These are phyloP conservation scores for Hypseocharis bilobata DNA, from an alignment of 441 rosid genomes.

Conservation along the genomic window DNA sequence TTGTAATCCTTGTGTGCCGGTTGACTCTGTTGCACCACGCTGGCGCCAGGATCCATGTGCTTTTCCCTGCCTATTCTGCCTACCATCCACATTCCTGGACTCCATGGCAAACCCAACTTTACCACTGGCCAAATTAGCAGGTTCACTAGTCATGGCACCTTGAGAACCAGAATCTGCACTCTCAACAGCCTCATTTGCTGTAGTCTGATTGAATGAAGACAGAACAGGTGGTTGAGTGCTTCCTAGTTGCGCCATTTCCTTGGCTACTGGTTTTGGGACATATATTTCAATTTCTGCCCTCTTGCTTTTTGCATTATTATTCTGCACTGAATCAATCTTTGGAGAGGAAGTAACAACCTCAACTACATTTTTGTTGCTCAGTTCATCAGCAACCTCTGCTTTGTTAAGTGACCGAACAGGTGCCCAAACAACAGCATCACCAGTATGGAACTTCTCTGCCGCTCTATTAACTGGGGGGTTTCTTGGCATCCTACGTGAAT, in stretches of 20 bases:
- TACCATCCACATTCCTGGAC: constrained; percentile 43
- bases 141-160: background rate
- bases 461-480: constrained; percentile 42
- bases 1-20: constrained; percentile 25
- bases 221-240: constrained; percentile 32
- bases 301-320: constrained; percentile 50
- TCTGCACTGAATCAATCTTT: constrained; percentile 47
- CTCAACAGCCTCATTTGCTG: background rate
- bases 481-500: constrained; percentile 49
- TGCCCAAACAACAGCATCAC: constrained; percentile 78
- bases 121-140: constrained; percentile 27
- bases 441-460: constrained; percentile 40
- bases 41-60: constrained; percentile 70
- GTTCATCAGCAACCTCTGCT: constrained; percentile 48
- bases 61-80: constrained; percentile 53
- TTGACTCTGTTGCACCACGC: constrained; percentile 39
- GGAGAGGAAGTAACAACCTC: constrained; percentile 32
- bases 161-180: constrained; percentile 2
- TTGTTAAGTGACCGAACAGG: constrained; percentile 61
- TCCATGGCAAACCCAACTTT: constrained; percentile 35
- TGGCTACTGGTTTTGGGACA: constrained; percentile 71
- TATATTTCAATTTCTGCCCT: constrained; percentile 89
- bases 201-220: constrained; percentile 25
- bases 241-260: constrained; percentile 75
- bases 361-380: constrained; percentile 29